Conservation (phyloP, 2,329 filamentous ascomycete genomes). For the Ceratocystiopsis sp. region DNA sequence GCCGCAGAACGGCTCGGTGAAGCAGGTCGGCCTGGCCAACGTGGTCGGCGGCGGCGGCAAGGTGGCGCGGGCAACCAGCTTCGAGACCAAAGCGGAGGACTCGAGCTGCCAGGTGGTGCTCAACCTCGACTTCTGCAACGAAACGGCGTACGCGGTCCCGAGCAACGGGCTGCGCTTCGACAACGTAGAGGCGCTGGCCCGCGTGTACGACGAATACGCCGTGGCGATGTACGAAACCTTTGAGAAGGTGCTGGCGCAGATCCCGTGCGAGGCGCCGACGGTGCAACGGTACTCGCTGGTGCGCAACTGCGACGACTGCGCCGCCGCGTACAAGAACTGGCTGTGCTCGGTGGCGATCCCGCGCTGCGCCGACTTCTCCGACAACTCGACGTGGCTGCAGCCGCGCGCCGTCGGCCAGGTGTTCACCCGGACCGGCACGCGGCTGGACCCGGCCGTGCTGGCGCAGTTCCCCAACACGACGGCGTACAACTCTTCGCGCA, state of each 20-base stretch:
- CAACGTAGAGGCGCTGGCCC: slow-evolving; percentile 42
- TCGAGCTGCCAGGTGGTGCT: slow-evolving; percentile 74
- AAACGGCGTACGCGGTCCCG: slow-evolving; percentile 83
- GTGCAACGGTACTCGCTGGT: slow-evolving; percentile 70
- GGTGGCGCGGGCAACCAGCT: slow-evolving; percentile 56
- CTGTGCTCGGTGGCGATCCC: slow-evolving; percentile 87
- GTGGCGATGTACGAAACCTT: slow-evolving; percentile 57
- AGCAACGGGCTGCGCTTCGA: slow-evolving; percentile 50
- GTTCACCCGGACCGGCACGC: slow-evolving; percentile 51
- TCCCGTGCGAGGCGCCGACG: slow-evolving; percentile 62
- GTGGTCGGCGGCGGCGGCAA: slow-evolving; percentile 55
- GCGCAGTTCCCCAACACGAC: slow-evolving; percentile 13
- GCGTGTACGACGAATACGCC: slow-evolving; percentile 66
- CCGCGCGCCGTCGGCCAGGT: slow-evolving; percentile 53
- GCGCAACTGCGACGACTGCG: slow-evolving; percentile 60
- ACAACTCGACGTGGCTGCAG: slow-evolving; percentile 36
- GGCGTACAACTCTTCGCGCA: slow-evolving; percentile 44
- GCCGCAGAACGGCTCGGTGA: slow-evolving; percentile 37
- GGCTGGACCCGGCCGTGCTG: slow-evolving; percentile 22
- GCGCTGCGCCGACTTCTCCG: slow-evolving; percentile 66
- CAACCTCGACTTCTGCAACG: slow-evolving; percentile 74
- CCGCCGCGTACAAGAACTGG: slow-evolving; percentile 75
- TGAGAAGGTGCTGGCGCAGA: slow-evolving; percentile 62
- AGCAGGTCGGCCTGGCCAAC: slow-evolving; percentile 19
- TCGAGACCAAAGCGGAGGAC: slow-evolving; percentile 46